These are phyloP conservation scores for Aristolochia contorta DNA, from an alignment of 164 flowering plant genomes.

Conservation along the genomic window DNA sequence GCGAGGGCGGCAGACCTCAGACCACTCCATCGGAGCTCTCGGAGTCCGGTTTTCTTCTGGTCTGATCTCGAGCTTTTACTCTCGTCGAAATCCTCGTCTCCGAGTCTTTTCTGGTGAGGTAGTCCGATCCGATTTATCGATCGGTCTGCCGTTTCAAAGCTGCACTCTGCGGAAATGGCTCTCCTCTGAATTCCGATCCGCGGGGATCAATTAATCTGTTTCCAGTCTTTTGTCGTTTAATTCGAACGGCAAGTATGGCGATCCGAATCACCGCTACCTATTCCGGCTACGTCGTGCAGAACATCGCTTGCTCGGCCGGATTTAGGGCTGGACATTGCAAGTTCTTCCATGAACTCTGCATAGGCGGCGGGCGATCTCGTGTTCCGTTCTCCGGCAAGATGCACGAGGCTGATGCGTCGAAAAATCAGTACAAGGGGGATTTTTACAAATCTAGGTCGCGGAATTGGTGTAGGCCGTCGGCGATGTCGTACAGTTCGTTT, in stretches of 20 bases:
- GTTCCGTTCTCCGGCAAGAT: conserved; percentile 15
- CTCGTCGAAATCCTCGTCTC: background rate
- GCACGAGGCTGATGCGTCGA: conserved; percentile 20
- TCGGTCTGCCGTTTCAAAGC: conserved; percentile 1
- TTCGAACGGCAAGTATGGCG: conserved; percentile 40
- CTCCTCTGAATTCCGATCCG: background rate
- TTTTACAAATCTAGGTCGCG: conserved; percentile 3
- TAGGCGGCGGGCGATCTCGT: conserved; percentile 20
- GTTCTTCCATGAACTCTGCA: conserved; percentile 27
- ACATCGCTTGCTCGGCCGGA: conserved; percentile 43
- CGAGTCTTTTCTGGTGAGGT: background rate
- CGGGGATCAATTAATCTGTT: conserved; percentile 13
- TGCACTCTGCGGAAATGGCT: background rate
- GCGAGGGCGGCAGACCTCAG: background rate
- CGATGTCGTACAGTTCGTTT: background rate
- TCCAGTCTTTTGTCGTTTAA: conserved; percentile 18
- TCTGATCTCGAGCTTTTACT: background rate
- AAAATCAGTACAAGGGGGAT: conserved; percentile 11
- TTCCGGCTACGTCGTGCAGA: conserved; percentile 58
- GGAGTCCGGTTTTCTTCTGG: background rate
- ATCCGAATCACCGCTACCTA: conserved; percentile 44
- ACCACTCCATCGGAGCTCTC: background rate
- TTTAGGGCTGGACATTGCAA: conserved; percentile 26
- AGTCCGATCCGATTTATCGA: background rate
- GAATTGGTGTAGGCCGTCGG: background rate